Evolutionary conservation across 2,329 filamentous ascomycete genomes (phyloP), one percentile per base, ranked within the genome.

Genomic region (Purpureocillium takamizusanense): DNA sequence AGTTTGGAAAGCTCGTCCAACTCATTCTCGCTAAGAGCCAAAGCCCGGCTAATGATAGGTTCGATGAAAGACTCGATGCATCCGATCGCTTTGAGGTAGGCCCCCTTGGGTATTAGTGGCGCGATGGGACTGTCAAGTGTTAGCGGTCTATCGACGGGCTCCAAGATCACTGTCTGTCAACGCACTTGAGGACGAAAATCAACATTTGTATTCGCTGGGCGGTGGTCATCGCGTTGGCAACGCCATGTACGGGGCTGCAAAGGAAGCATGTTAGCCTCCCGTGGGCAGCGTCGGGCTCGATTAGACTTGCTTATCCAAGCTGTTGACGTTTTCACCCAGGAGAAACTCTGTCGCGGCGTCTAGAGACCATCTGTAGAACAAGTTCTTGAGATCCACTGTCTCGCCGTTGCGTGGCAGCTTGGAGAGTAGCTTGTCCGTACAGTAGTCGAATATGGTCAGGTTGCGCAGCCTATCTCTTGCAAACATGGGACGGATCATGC

Each of bases 301-400:
- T 4, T 16, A 2, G 1, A 42, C 51, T 43, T 43, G 65, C 63
- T 62, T 61, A 36, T 57, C 57, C 27, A 74, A 49, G 12, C 66
- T 67, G 43, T 67, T 59, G 3, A 69, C 68, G 36, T 68, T 74
- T 34, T 75, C 63, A 7, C 81, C 81, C 34, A 85, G 79, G 4
- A 86, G 59, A 46, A 85, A 82, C 33, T 81, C 76, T 0, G 79
- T 84, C 0, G 79, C 76, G 0, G 76, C 74, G 43, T 85, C 80
- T 14, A 85, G 65, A 0, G 79, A 82, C 51, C 83, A 67, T 38
- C 71, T 68, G 50, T 83, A 83, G 51, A 83, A 80, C 8, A 81
- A 57, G 10, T 72, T 67, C 48, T 77, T 74, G 21, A 84, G 60
- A 46, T 84, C 74, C 9, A 83, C 67, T 0, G 65, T 68, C 2